A percentile compares a stretch with the other conserved stretches of the same genome.
These are phyloP conservation scores for Mycosarcoma maydis DNA, from an alignment of 1,284 basidiomycete genomes.

Conservation along the genomic window DNA sequence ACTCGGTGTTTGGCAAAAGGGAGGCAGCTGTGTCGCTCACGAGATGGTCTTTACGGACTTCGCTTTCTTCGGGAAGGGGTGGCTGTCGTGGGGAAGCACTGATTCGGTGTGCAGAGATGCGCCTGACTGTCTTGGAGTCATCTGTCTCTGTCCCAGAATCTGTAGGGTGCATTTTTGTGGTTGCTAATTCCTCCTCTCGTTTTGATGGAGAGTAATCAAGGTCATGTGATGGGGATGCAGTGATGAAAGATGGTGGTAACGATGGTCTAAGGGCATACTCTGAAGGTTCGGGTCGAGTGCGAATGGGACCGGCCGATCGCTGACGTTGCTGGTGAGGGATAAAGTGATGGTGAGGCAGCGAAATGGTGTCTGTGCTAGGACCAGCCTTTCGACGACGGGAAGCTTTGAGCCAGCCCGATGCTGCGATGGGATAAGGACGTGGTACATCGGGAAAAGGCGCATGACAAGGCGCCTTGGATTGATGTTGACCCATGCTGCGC, in stretches of 20 bases:
- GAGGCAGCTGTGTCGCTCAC: no score
- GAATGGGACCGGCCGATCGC: constrained; percentile 18
- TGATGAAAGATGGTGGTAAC: background rate
- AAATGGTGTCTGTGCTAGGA: background rate
- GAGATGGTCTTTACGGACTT: no score
- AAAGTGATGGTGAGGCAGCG: constrained; percentile 12
- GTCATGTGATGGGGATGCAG: no score
- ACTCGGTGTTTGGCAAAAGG: background rate
- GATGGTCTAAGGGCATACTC: constrained; percentile 7
- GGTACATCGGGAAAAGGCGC: background rate
- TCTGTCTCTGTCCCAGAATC: no score
- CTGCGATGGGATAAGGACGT: constrained; percentile 10
- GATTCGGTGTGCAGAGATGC: no score
- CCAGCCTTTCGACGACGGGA: constrained; percentile 7
- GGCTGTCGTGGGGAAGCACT: no score
- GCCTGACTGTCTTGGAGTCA: no score
- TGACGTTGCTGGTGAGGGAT: constrained; percentile 19
- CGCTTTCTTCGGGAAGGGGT: no score
- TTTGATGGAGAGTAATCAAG: no score
- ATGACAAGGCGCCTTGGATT: constrained; percentile 11
- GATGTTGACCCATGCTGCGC: constrained; percentile 29
- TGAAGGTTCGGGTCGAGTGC: constrained; percentile 12
- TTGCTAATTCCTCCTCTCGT: no score
- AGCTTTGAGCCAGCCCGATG: constrained; percentile 22
- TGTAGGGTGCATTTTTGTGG: no score